Evolutionary conservation across 176 grass and related monocot species (phyloP), one percentile per base, ranked within the genome.

Genomic region (Aegilops speltoides): DNA sequence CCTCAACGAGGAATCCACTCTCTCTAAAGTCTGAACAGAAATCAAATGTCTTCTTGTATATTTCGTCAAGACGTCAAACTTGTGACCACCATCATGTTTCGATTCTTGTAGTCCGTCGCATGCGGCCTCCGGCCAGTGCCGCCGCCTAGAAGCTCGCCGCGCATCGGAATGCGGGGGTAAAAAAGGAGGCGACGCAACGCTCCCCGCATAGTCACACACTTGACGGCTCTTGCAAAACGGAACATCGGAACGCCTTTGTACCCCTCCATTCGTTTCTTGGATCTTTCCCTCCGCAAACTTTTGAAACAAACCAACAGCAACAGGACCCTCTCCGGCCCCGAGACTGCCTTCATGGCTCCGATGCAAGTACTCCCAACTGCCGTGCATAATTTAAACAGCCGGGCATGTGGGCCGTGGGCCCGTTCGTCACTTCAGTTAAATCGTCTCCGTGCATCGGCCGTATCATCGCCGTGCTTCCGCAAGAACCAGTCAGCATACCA

Each of bases 211-310:
- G 10, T 26, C 22, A 45, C 11, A 14, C 76, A 4, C 46, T 54
- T 73, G 70, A 37, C 70, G 38, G 71, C 40, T 74, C 22, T 74
- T 26, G 71, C 71, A 26, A 74, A 74, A 74, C 8, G 76, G 31
- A 60, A 65, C 3, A n/a, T 10, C 3, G 68, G 5, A 31, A 41
- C 70, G 38, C 72, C 41, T 50, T 16, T 8, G 13, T 36, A 17
- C 59, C 23, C 57, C 10, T 71, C 8, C 22, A 0, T 40, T 48
- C 8, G 14, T 8, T 31, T 76, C 23, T 40, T 36, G 73, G 32
- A 66, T 68, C 65, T 64, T 87, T 87, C 85, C 89, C 85, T 87
- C 85, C 80, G 22, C 23, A 15, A 37, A n/a, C 38, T 46, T 89
- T 90, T 75, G 25, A 90, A 90, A 54, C 73, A 12, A 32, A 14